Base-by-base conservation (phyloP, 1,284 basidiomycete genomes). In the Ganoderma resinaceum region DNA sequence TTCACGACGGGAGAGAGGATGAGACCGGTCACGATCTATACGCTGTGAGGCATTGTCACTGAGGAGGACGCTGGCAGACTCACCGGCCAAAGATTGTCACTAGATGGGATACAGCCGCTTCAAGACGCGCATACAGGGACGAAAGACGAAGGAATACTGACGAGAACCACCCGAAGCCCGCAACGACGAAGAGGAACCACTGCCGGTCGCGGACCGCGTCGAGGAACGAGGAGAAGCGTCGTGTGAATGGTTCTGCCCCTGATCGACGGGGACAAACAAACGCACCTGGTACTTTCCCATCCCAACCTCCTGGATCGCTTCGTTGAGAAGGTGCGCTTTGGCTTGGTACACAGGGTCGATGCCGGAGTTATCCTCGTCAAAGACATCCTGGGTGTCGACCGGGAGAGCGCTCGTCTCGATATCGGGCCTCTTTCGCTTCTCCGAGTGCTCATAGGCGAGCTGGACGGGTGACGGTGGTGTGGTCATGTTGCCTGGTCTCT, bases 141-240 rank as follows among this genome's bases (percentile, higher is more conserved):
- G n/a, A 38, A 60, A 23, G 26, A 16, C 49, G 37, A 6, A 29
- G 20, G 23, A 2, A 14, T 52, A 82, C 89, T 79, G 76, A 90
- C 88, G 89, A 88, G 72, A 92, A 83, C 89, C 89, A 91, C 62
- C 90, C 91, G 78, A 91, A 90, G 8, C 88, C 88, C 9, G 87
- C 83, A 12, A 89, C 86, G 67, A 87, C 49, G 75, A 89, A 89
- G 43, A 90, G 77, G 68, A 78, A 80, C 82, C 85, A 86, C 85
- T 86, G 7, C 29, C 26, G 7, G 53, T 12, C 63, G 12, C 40
- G 31, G 35, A 31, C 57, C 43, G 38, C 20, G 37, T 61, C 55
- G 35, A 58, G 55, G 55, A 58, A 18, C 55, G 55, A 60, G 37
- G 11, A 29, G 18, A 23, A 9, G n/a, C n/a, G 37, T 23, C 58